Percentiles rank a stretch among this genome's conserved stretches.
Conservation (phyloP, 768 basidiomycete species). For the Dentipellis sp. region DNA sequence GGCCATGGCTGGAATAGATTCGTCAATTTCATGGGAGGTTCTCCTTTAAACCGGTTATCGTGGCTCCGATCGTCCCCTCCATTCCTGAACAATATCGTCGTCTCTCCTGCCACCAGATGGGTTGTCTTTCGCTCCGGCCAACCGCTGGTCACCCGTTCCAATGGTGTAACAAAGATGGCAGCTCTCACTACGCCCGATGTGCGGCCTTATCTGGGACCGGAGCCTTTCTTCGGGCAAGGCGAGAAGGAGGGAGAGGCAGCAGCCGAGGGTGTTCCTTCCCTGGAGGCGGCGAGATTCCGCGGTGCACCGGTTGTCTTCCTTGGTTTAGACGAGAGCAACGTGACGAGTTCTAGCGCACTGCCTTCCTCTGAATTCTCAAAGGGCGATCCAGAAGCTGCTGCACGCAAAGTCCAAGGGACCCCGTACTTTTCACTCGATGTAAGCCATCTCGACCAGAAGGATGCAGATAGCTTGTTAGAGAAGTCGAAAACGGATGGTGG, state of each 20-base stretch:
- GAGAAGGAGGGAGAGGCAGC: constrained; percentile 29
- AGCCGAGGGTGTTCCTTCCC: constrained; percentile 19
- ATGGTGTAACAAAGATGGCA: constrained; percentile 33
- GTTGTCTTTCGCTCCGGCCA: constrained; percentile 67
- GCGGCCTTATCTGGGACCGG: constrained; percentile 52
- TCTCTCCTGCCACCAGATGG: constrained; percentile 59
- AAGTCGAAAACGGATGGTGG: constrained; percentile 28
- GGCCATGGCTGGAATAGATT: constrained; percentile 22
- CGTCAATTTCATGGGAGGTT: constrained; percentile 46
- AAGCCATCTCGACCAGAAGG: constrained; percentile 35
- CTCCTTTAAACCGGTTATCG: constrained; percentile 71
- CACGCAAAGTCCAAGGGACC: constrained; percentile 62
- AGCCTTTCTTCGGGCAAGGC: constrained; percentile 67
- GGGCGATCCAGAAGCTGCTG: constrained; percentile 38
- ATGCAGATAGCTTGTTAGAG: constrained; percentile 35
- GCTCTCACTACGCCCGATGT: constrained; percentile 54
- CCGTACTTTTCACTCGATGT: constrained; percentile 84
- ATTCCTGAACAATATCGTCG: constrained; percentile 67
- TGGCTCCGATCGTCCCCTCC: constrained; percentile 70
- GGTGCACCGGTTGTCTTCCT: constrained; percentile 67
- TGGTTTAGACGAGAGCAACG: constrained; percentile 57
- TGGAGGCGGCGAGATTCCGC: constrained; percentile 52
- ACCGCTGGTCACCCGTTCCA: constrained; percentile 42
- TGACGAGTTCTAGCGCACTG: constrained; percentile 36
- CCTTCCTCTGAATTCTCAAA: constrained; percentile 43